phyloP scores from a whole-genome alignment of 116 monocot genomes.

The Papilionanthe hybrid region DNA sequence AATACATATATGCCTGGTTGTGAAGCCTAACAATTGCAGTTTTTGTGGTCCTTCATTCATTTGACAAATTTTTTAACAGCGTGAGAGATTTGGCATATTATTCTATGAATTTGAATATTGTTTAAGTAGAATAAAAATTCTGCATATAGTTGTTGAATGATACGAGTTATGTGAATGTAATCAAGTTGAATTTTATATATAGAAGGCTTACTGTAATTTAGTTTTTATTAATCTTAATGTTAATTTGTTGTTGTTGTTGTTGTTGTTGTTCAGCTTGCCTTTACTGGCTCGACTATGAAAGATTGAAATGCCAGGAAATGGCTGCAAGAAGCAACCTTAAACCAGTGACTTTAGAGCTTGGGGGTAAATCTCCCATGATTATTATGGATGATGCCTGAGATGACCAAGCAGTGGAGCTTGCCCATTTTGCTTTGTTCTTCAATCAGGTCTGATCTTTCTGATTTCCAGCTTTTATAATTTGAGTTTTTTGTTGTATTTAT shows the following conservation, averaged over 20 bases:
- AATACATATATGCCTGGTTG: not conserved
- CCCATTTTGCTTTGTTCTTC: slow-evolving; percentile 89
- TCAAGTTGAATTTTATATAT: not conserved
- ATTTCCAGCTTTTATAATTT: not conserved
- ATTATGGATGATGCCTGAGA: slow-evolving; percentile 85
- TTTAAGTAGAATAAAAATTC: not conserved
- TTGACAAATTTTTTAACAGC: not conserved
- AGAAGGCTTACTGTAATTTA: not conserved
- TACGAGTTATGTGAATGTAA: not conserved
- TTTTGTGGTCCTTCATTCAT: not conserved
- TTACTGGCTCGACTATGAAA: slow-evolving; percentile 94
- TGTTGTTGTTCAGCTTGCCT: slow-evolving; percentile 57
- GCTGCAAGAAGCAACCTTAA: slow-evolving; percentile 95
- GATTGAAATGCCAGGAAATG: slow-evolving; percentile 71
- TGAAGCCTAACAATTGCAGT: not conserved
- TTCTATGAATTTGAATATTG: not conserved
- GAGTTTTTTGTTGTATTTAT: no score
- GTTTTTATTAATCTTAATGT: not conserved
- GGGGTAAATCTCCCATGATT: slow-evolving; percentile 97
- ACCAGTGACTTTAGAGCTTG: slow-evolving; percentile 88
- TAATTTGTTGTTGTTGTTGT: not conserved
- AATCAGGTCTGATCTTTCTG: slow-evolving; percentile 62
- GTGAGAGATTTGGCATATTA: not conserved
- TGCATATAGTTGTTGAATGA: not conserved
- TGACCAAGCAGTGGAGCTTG: slow-evolving; percentile 86